Evolutionary conservation across 208 protist genomes (phyloP), one percentile per base, ranked within the genome.

Genomic region (Crithidia thermophila): DNA sequence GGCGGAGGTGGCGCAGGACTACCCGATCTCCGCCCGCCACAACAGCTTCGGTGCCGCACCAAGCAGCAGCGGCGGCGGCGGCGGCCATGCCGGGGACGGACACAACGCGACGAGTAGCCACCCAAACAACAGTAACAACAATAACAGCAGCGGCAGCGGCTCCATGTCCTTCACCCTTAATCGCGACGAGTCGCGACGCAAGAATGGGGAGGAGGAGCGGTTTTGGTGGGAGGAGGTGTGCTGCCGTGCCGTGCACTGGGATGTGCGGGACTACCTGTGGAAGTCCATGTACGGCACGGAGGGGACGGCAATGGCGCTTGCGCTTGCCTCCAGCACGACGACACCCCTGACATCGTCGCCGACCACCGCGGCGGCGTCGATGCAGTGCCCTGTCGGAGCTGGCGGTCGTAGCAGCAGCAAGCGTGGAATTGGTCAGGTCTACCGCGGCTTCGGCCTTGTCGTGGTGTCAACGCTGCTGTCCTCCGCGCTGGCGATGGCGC

Each of bases 371-470:
- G 27, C 40, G 20, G 34, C 36, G 28, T 13, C 3, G 28, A 33
- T 36, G 21, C 25, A 45, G 0, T 37, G 40, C 31, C 33, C 47
- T 1, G 36, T 34, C 9, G 60, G 36, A 0, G 60, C 47, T 0
- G 60, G 60, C 11, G 60, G 60, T 5, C 47, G 36, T 14, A 31
- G 36, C 36, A 33, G 42, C 47, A 31, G 13, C 14, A 49, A 51
- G 42, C 50, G 61, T 13, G 61, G 61, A 2, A 45, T 75, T 18
- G 14, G 42, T 3, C 28, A 58, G 43, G 37, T 79, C 20, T 79
- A 79, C 61, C 63, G 60, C 33, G 75, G 75, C 45, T 75, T 62
- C 45, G 45, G 60, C 14, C 36, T 74, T 23, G 30, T 70, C 16
- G 55, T 75, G 7, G 49, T 65, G 7, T 70, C 59, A 10, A 60